Conservation (phyloP, 495 filamentous ascomycete species). For the Lasiosphaeria hispida region DNA sequence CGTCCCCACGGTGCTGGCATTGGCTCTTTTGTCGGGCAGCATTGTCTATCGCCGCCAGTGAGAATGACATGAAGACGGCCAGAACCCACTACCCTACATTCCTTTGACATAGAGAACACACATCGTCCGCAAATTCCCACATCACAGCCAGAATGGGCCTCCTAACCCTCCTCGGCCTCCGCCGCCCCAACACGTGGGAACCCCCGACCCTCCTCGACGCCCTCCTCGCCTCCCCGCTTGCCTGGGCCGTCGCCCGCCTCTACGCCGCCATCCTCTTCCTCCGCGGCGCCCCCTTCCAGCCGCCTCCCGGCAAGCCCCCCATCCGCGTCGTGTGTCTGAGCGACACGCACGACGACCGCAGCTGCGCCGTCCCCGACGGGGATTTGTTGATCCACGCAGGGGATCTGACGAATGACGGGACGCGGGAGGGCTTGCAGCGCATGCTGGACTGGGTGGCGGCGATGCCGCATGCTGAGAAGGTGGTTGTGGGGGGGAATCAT, state of each 20-base stretch:
- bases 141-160: too few relatives aligned
- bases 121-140: too few relatives aligned
- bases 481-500: constrained; percentile 88
- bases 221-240: constrained; percentile 50
- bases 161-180: constrained; percentile 36
- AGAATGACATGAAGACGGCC: too few relatives aligned
- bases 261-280: constrained; percentile 63
- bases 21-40: too few relatives aligned
- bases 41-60: too few relatives aligned
- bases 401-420: constrained; percentile 75
- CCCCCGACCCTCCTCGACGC: constrained; percentile 49
- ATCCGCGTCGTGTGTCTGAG: constrained; percentile 86
- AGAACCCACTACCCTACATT: too few relatives aligned
- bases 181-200: constrained; percentile 44
- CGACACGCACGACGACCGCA: constrained; percentile 71
- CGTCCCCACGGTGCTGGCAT: too few relatives aligned
- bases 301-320: constrained; percentile 47
- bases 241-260: constrained; percentile 45
- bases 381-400: constrained; percentile 90
- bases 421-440: constrained; percentile 65
- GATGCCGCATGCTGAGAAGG: constrained; percentile 72
- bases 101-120: too few relatives aligned
- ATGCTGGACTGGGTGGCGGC: constrained; percentile 75
- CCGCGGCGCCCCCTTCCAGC: constrained; percentile 56
- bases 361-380: constrained; percentile 58